phyloP scores from a whole-genome alignment of 805 yeast species.

The Blastobotrys peoriensis region DNA sequence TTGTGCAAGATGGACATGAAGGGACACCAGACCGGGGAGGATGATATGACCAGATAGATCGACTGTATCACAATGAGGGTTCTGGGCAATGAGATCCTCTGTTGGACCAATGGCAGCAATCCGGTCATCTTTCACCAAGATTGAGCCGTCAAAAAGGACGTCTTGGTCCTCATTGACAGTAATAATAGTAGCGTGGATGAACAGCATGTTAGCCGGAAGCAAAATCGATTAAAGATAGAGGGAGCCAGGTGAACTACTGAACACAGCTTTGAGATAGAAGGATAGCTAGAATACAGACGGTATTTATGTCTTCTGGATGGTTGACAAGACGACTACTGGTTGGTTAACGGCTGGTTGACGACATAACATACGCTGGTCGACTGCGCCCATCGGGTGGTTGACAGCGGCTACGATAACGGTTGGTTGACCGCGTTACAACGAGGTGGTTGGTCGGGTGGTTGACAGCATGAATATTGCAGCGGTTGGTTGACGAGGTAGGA shows the following conservation, averaged over 20 bases:
- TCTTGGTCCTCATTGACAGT: slow-evolving; percentile 10
- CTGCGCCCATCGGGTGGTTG: too few relatives aligned
- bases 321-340: not conserved
- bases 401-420: too few relatives aligned
- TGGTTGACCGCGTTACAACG: not conserved
- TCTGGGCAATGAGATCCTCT: slow-evolving; percentile 4
- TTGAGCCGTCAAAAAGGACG: slow-evolving; percentile 12
- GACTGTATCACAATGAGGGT: slow-evolving; percentile 6
- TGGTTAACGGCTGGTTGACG: not conserved
- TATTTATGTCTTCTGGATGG: not conserved
- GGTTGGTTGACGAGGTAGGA: not conserved
- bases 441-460: not conserved
- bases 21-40: slow-evolving; percentile 16
- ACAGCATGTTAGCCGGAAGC: slow-evolving; percentile 25
- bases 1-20: slow-evolving; percentile 16
- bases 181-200: slow-evolving; percentile 34
- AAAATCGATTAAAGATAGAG: not conserved
- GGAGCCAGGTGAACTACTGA: not conserved
- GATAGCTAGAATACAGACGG: not conserved
- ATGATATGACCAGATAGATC: slow-evolving; percentile 12
- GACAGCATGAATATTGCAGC: not conserved
- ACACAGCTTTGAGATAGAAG: not conserved
- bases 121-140: slow-evolving; percentile 6
- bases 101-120: slow-evolving; percentile 13
- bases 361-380: too few relatives aligned